phyloP scores from a whole-genome alignment of 306 rosid genomes.

The Psophocarpus tetragonolobus region DNA sequence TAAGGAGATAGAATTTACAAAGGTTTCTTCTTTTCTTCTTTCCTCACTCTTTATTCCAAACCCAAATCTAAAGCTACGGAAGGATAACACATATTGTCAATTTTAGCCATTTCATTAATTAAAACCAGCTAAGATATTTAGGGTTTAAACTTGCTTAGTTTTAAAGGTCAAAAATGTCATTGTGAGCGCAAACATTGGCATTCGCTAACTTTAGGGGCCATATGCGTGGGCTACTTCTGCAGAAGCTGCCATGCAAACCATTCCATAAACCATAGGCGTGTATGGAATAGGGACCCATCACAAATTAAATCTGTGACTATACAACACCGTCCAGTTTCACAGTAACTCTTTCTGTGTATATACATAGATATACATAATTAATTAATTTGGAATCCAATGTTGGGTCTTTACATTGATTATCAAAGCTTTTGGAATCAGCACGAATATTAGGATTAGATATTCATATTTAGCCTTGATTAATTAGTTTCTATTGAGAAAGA shows the following conservation, averaged over 20 bases:
- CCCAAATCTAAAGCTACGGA: conserved; percentile 66
- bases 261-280: conserved; percentile 38
- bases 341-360: conserved; percentile 11
- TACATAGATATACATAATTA: not conserved
- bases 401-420: conserved; percentile 34
- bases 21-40: conserved; percentile 46
- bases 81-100: conserved; percentile 39
- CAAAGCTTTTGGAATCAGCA: conserved; percentile 42
- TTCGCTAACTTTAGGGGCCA: conserved; percentile 44
- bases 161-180: conserved; percentile 44
- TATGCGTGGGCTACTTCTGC: conserved; percentile 50
- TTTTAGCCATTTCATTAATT: conserved; percentile 37
- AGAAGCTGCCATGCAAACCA: conserved; percentile 53
- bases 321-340: not conserved
- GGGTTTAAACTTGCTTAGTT: conserved; percentile 10
- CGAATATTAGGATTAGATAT: conserved; percentile 32
- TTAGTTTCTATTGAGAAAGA: not conserved
- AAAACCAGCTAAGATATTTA: not conserved
- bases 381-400: conserved; percentile 64
- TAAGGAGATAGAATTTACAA: conserved; percentile 48
- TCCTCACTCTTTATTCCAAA: conserved; percentile 78
- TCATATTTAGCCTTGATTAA: not conserved
- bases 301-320: conserved; percentile 25
- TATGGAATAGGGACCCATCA: conserved; percentile 56
- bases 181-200: conserved; percentile 20